These are phyloP conservation scores for Withania somnifera DNA, from an alignment of 305 asterid genomes.

Conservation along the genomic window DNA sequence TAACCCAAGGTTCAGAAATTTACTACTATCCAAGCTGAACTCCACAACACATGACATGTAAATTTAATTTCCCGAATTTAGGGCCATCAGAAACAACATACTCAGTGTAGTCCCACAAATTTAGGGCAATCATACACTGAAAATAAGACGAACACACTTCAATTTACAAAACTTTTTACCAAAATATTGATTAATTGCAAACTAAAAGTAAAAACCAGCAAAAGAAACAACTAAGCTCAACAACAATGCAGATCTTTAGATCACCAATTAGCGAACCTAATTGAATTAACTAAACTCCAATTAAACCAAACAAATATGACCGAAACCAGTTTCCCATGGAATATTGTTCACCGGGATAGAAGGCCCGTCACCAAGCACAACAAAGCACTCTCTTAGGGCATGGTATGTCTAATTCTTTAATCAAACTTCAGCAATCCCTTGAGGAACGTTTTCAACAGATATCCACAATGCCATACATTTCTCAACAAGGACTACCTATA, in stretches of 20 bases:
- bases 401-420: too few relatives aligned
- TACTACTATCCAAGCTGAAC: conserved; percentile 8
- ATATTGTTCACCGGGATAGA: neutral
- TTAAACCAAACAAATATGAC: neutral
- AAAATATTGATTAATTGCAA: neutral
- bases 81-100: too few relatives aligned
- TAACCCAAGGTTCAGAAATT: conserved; percentile 1
- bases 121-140: neutral
- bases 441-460: too few relatives aligned
- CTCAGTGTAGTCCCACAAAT: too few relatives aligned
- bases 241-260: neutral
- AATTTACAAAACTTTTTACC: neutral
- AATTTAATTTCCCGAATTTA: neutral
- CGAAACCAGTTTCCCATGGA: neutral
- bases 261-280: neutral
- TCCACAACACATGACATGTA: neutral
- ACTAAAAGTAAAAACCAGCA: neutral
- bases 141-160: neutral
- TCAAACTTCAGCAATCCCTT: too few relatives aligned
- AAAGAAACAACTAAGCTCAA: neutral
- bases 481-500: neutral
- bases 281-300: neutral
- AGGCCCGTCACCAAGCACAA: neutral
- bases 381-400: neutral
- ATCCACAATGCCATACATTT: too few relatives aligned